Evolutionary conservation across 2,329 filamentous ascomycete genomes (phyloP).

Genomic region (Monilinia fructicola): DNA sequence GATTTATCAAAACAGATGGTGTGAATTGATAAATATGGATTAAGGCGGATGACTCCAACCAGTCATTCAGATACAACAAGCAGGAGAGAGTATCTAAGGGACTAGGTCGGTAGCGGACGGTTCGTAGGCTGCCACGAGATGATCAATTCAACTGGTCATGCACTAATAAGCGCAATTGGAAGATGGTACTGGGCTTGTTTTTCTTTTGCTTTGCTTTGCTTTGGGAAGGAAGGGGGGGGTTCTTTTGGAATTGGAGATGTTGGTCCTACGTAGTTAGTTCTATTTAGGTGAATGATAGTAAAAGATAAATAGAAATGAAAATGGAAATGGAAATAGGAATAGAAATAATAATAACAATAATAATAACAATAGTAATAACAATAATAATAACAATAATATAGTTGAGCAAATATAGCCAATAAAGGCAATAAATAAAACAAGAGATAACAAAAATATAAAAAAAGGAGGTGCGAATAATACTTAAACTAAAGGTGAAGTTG

Average conservation of each 20-base stretch:
- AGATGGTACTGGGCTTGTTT: not conserved
- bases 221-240: no score
- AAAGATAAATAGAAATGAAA: not conserved
- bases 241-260: no score
- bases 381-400: not conserved
- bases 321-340: not conserved
- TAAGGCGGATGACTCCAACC: slow-evolving; percentile 22
- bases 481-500: not conserved
- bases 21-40: slow-evolving; percentile 18
- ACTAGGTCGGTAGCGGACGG: slow-evolving; percentile 6
- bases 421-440: not conserved
- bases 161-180: slow-evolving; percentile 24
- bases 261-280: not conserved
- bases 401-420: no score
- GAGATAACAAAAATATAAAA: not conserved
- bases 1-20: not conserved
- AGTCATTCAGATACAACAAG: slow-evolving; percentile 17
- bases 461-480: slow-evolving; percentile 7
- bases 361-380: not conserved
- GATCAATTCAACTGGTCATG: slow-evolving; percentile 24
- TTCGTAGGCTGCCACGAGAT: slow-evolving; percentile 25
- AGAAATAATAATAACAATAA: not conserved
- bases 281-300: not conserved
- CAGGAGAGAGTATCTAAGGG: not conserved
- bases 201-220: no score